phyloP scores from a whole-genome alignment of 1,284 basidiomycete genomes.

The Earliella scabrosa region DNA sequence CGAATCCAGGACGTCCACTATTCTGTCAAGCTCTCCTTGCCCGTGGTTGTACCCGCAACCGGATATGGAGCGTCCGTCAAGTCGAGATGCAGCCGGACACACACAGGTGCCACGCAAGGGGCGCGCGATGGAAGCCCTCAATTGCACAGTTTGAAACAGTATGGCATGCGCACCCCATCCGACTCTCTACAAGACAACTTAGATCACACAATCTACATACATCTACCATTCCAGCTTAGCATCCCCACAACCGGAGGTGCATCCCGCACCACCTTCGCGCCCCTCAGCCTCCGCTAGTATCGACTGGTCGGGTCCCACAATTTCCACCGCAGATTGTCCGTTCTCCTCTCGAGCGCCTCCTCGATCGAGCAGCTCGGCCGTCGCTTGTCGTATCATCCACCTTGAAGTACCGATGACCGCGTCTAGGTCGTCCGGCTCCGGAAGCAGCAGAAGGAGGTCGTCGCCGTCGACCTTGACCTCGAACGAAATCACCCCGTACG shows the following conservation, averaged over 20 bases:
- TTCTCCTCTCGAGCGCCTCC: constrained; percentile 35
- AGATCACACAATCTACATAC: too few relatives aligned
- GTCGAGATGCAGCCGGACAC: too few relatives aligned
- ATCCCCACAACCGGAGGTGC: not conserved
- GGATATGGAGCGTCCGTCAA: too few relatives aligned
- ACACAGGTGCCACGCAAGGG: too few relatives aligned
- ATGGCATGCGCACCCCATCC: too few relatives aligned
- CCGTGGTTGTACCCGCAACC: too few relatives aligned
- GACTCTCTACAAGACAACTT: too few relatives aligned
- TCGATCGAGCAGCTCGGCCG: constrained; percentile 49
- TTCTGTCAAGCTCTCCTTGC: too few relatives aligned
- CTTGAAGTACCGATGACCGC: constrained; percentile 67
- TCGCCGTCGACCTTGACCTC: constrained; percentile 56
- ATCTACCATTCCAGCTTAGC: not conserved
- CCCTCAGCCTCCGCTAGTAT: not conserved
- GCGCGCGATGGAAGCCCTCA: too few relatives aligned
- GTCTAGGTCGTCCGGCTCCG: constrained; percentile 62
- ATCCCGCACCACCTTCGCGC: not conserved
- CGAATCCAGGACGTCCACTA: too few relatives aligned
- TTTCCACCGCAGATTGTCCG: constrained; percentile 42
- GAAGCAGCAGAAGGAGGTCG: constrained; percentile 58
- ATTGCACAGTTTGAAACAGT: too few relatives aligned
- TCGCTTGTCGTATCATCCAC: constrained; percentile 62
- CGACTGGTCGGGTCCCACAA: constrained; percentile 32
- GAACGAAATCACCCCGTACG: constrained; percentile 71